Base-by-base conservation (phyloP, 1,284 basidiomycete genomes). In the Puccinia triticina region DNA sequence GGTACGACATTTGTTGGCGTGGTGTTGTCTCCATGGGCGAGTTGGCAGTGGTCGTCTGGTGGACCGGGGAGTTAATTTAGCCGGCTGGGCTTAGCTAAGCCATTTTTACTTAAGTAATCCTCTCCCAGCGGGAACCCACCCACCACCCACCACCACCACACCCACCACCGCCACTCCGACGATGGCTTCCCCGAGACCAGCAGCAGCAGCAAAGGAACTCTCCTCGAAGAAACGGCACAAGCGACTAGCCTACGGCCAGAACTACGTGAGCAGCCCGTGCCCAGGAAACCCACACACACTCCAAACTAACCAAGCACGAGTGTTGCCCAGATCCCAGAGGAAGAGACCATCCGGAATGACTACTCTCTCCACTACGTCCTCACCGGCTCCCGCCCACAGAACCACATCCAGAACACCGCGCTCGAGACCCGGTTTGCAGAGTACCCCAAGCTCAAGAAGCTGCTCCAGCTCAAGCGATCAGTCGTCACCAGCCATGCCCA, bases 261-360 rank as follows among this genome's bases (percentile, higher is more conserved):
- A 82, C 14, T 95, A 95, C 84, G 90, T 94, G 16, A 48, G 69
- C 29, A 37, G 40, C 34, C 21, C 53, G 34, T 59, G 23, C 55
- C 55, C 29, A n/a, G 14, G 23, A 53, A 53, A 14, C 50, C 61
- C 32, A 12, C 50, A 23, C 55, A 23, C 55, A 23, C 55, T 5
- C 4, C 55, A 59, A 5, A 23, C 29, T 29, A 59, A 29, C 50
- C 32, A 46, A 26, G 18, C 5, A 46, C 46, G 11, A 29, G 11
- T 40, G 16, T 29, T 29, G 21, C 29, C 34, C 57, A 84, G 83
- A 85, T 85, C 59, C 91, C 93, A 0, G 93, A 94, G 84, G 96
- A 98, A 86, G 94, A 98, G 86, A 96, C 94, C 0, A 92, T 99
- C 69, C 90, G 95, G 77, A 98, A 97, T 86, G 95, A 98, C 88